Evolutionary conservation across 2,329 filamentous ascomycete genomes (phyloP), one percentile per base, ranked within the genome.

Genomic region (Diaporthe eres): DNA sequence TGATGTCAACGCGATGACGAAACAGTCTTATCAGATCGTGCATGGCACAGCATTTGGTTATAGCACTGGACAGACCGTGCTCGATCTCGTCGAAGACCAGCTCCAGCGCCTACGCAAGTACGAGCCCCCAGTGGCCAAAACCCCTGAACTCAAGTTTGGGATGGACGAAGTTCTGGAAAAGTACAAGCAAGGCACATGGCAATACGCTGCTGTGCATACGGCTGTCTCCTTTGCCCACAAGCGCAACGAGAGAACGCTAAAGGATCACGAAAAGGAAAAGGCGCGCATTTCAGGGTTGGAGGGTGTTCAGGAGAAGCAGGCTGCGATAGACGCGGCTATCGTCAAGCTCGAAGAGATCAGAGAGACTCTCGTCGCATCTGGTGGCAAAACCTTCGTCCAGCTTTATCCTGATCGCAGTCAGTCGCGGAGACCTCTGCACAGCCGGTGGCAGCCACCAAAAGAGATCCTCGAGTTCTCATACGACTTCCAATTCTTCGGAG

Each of bases 331-430:
- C 13, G 83, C 87, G 10, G 80, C 90, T 19, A 84, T 92, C 19
- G 77, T 81, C 0, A 86, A 89, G 1, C 89, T 93, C 51, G 85
- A 92, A 78, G 80, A 85, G 28, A 83, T 95, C 1, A 90, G 94
- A 79, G 80, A 84, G 2, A 79, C 82, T 2, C 83, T 96, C 28
- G 57, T 92, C 2, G 82, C 84, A 5, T 90, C 87, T 75, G 91
- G 90, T 0, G 94, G 89, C 2, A 95, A 95, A 82, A 89, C 89
- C 0, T 95, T 94, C 80, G 80, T 83, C 17, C 90, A 95, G 63
- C 83, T 95, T 9, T 83, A 93, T 81, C 93, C 93, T 0, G 85
- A 90, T 1, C 82, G 88, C 74, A 81, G 84, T 37, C 79, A 80
- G 2, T 75, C 76, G 19, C 65, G 78, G 9, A 74, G 74, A 34